Evolutionary conservation across 768 basidiomycete species (phyloP).

Genomic region (Collybiopsis luxurians): DNA sequence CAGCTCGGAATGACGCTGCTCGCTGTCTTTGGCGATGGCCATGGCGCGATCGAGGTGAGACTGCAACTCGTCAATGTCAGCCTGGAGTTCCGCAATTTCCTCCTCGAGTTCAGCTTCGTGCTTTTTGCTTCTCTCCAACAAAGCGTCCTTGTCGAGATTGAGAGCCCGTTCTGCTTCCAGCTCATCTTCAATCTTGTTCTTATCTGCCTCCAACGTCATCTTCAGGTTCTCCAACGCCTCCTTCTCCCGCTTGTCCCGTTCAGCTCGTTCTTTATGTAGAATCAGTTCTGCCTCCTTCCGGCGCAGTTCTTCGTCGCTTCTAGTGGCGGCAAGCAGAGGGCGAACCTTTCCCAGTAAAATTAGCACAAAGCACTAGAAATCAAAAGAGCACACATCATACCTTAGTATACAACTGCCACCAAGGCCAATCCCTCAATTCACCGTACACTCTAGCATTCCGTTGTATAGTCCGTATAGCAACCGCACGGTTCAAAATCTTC

Average conservation of each 20-base stretch:
- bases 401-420: slow-evolving; percentile 99
- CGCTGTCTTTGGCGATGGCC: slow-evolving; percentile 72
- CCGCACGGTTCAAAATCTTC: slow-evolving; percentile 91
- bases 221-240: slow-evolving; percentile 77
- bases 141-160: slow-evolving; percentile 76
- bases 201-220: slow-evolving; percentile 81
- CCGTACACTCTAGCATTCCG: slow-evolving; percentile 91
- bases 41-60: slow-evolving; percentile 82
- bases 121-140: slow-evolving; percentile 81
- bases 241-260: slow-evolving; percentile 80
- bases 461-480: slow-evolving; percentile 90
- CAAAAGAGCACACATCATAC: slow-evolving; percentile 31
- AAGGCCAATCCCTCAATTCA: slow-evolving; percentile 92
- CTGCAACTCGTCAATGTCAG: slow-evolving; percentile 81
- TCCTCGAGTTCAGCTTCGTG: slow-evolving; percentile 86
- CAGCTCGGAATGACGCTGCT: slow-evolving; percentile 73
- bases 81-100: slow-evolving; percentile 74
- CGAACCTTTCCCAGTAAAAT: no score
- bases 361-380: slow-evolving; percentile 3
- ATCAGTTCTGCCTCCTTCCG: slow-evolving; percentile 83
- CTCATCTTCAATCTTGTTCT: slow-evolving; percentile 75
- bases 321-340: slow-evolving; percentile 87
- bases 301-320: slow-evolving; percentile 88
- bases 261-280: slow-evolving; percentile 79
- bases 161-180: slow-evolving; percentile 81